These are phyloP conservation scores for Alternaria arborescens DNA, from an alignment of 2,329 filamentous ascomycete genomes.

Conservation along the genomic window DNA sequence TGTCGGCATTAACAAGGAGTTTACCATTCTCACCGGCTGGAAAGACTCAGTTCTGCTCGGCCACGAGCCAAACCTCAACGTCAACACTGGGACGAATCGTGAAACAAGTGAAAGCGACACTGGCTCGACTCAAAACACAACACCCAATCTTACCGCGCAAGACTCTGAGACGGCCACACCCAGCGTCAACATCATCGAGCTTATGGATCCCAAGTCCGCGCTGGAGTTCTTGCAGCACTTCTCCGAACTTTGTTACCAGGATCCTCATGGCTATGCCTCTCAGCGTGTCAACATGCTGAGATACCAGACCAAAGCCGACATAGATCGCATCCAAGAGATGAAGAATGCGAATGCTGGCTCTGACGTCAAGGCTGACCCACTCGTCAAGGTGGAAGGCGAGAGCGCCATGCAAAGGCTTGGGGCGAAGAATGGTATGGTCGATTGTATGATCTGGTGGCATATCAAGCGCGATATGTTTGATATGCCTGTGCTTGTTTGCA, in stretches of 20 bases:
- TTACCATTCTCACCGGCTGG: slow-evolving; percentile 95
- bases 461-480: slow-evolving; percentile 97
- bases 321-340: slow-evolving; percentile 39
- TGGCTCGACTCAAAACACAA: slow-evolving; percentile 52
- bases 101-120: slow-evolving; percentile 49
- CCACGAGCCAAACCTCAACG: slow-evolving; percentile 85
- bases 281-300: slow-evolving; percentile 87
- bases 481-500: slow-evolving; percentile 97
- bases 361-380: slow-evolving; percentile 36
- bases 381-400: slow-evolving; percentile 57
- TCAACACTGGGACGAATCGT: slow-evolving; percentile 72
- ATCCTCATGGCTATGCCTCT: slow-evolving; percentile 84
- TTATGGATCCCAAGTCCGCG: slow-evolving; percentile 92
- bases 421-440: slow-evolving; percentile 85
- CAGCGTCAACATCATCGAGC: slow-evolving; percentile 88
- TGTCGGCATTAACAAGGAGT: slow-evolving; percentile 95
- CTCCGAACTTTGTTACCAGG: slow-evolving; percentile 88
- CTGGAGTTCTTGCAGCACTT: slow-evolving; percentile 97
- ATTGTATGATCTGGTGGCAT: slow-evolving; percentile 96
- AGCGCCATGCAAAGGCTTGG: slow-evolving; percentile 82
- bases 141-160: slow-evolving; percentile 54
- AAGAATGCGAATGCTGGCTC: slow-evolving; percentile 23
- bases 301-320: slow-evolving; percentile 68
- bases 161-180: slow-evolving; percentile 60
- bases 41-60: slow-evolving; percentile 87